Conservation (phyloP, 371 early-diverging fungal genomes). For the Funneliformis caledonium region DNA sequence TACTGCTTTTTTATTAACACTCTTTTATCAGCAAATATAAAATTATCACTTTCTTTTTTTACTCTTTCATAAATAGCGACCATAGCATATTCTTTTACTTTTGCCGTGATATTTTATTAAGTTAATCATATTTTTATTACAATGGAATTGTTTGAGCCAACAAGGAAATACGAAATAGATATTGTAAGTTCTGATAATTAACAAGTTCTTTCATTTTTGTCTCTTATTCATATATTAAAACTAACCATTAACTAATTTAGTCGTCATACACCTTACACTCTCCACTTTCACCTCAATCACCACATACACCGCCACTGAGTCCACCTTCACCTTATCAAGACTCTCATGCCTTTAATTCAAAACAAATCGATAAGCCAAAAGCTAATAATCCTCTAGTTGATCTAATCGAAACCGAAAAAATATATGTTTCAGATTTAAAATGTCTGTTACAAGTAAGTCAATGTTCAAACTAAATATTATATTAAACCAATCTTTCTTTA, state of each 20-base stretch:
- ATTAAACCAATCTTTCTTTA: not conserved
- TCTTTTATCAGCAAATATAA: not conserved
- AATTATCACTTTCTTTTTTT: not conserved
- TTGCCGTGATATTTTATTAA: not conserved
- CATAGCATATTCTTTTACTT: too few species aligned
- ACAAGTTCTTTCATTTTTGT: not conserved
- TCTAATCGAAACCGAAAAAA: conserved; percentile 56
- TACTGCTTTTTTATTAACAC: too few species aligned
- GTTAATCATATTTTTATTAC: not conserved
- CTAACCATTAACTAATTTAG: not conserved
- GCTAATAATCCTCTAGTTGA: conserved; percentile 51
- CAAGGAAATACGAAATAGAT: not conserved
- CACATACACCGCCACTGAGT: not conserved
- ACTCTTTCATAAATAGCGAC: not conserved
- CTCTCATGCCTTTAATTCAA: conserved; percentile 7
- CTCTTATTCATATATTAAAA: too few species aligned
- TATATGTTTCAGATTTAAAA: conserved; percentile 52
- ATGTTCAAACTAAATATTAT: not conserved
- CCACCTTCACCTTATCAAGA: not conserved
- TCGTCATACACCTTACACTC: not conserved
- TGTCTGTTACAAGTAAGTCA: conserved; percentile 55
- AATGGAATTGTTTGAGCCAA: not conserved
- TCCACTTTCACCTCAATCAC: not conserved
- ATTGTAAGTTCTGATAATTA: not conserved
- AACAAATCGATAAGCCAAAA: conserved; percentile 28